A percentile compares a stretch with the other conserved stretches of the same genome.
Evolutionary conservation across 2,329 filamentous ascomycete genomes (phyloP).

Genomic region (Aspergillus pseudoterreus): DNA sequence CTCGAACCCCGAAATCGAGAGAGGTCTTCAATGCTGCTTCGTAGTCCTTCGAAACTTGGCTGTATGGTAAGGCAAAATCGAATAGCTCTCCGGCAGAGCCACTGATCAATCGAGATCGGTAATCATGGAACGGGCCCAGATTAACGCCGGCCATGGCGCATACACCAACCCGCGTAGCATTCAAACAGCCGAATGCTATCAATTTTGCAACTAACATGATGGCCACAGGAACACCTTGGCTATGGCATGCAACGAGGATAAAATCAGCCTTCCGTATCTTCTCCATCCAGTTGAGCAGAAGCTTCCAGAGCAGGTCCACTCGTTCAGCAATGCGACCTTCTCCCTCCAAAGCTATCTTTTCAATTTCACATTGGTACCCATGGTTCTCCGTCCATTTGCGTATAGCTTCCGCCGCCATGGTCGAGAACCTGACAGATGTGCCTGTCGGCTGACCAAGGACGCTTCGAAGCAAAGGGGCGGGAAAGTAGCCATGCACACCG

Average conservation of each 20-base stretch:
- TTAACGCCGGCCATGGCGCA: conserved; percentile 91
- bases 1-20: conserved; percentile 72
- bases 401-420: conserved; percentile 79
- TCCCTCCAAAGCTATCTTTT: conserved; percentile 90
- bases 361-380: conserved; percentile 74
- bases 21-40: conserved; percentile 69
- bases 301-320: conserved; percentile 89
- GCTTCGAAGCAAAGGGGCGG: conserved; percentile 78
- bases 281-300: conserved; percentile 91
- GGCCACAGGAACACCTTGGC: conserved; percentile 89
- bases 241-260: conserved; percentile 88
- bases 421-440: conserved; percentile 90
- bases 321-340: conserved; percentile 89
- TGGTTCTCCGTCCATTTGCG: conserved; percentile 73
- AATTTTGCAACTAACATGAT: conserved; percentile 91
- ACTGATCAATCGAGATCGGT: conserved; percentile 83
- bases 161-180: conserved; percentile 72
- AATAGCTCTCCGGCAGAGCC: conserved; percentile 92
- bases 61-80: conserved; percentile 81
- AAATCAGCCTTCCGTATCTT: conserved; percentile 84
- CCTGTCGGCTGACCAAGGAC: conserved; percentile 94
- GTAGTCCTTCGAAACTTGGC: conserved; percentile 77
- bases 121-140: conserved; percentile 86
- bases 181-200: conserved; percentile 82
- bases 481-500: conserved; percentile 91